Conservation (phyloP, 1,139 yeast genomes). For the Suhomyces choctaworum region DNA sequence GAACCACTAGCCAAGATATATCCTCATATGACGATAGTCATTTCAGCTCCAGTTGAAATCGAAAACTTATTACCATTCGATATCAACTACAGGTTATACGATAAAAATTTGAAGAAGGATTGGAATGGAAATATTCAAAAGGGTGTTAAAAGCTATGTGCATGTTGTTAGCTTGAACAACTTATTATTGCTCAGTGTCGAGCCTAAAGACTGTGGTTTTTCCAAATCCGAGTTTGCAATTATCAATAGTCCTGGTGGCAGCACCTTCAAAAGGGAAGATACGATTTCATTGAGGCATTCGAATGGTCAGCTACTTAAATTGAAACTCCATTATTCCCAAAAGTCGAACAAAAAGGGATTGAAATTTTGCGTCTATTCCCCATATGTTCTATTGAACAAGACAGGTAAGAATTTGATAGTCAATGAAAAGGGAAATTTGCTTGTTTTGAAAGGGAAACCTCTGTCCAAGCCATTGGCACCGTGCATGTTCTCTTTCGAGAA, state of each 20-base stretch:
- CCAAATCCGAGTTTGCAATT: slow-evolving; percentile 77
- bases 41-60: slow-evolving; percentile 85
- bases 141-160: slow-evolving; percentile 72
- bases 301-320: slow-evolving; percentile 71
- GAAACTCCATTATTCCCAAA: slow-evolving; percentile 63
- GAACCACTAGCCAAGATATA: slow-evolving; percentile 75
- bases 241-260: slow-evolving; percentile 61
- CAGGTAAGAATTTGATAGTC: slow-evolving; percentile 65
- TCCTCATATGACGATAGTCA: slow-evolving; percentile 77
- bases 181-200: slow-evolving; percentile 71
- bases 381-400: slow-evolving; percentile 76
- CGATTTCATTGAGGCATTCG: slow-evolving; percentile 47
- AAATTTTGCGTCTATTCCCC: slow-evolving; percentile 79
- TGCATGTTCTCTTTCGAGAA: slow-evolving; percentile 82
- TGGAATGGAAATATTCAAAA: slow-evolving; percentile 63
- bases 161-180: slow-evolving; percentile 74
- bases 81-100: slow-evolving; percentile 71
- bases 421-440: slow-evolving; percentile 59
- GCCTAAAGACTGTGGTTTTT: slow-evolving; percentile 64
- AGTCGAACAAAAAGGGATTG: slow-evolving; percentile 48
- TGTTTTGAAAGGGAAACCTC: slow-evolving; percentile 31
- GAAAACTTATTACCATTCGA: slow-evolving; percentile 87
- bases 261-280: slow-evolving; percentile 57
- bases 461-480: slow-evolving; percentile 45
- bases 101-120: slow-evolving; percentile 69